Evolutionary conservation across 129 eudicot species (phyloP).

Genomic region (Logfia minima): DNA sequence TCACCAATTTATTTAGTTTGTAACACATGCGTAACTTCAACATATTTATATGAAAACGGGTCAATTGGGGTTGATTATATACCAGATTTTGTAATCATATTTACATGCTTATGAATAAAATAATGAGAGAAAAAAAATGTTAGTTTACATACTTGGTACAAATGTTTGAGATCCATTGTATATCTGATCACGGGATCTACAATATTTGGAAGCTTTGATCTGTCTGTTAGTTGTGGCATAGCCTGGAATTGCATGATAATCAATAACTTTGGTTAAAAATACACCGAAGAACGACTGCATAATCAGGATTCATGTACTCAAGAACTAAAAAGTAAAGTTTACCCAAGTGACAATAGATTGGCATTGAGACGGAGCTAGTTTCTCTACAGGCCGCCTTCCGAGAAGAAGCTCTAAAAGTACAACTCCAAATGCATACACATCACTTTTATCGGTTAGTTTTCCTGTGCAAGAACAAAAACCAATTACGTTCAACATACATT

Average conservation of each 20-base stretch:
- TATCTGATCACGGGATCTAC: slow-evolving; percentile 79
- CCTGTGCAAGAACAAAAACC: slow-evolving; percentile 35
- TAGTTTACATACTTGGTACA: slow-evolving; percentile 62
- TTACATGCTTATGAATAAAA: background rate
- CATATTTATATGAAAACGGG: background rate
- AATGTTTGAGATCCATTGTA: slow-evolving; percentile 86
- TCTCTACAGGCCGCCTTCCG: slow-evolving; percentile 83
- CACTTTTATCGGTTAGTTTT: slow-evolving; percentile 69
- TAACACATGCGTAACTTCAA: background rate
- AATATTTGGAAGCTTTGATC: slow-evolving; percentile 75
- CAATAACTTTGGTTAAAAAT: slow-evolving; percentile 13
- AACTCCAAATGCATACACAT: slow-evolving; percentile 69
- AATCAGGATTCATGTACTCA: slow-evolving; percentile 1
- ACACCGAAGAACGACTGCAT: background rate
- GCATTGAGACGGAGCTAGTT: slow-evolving; percentile 65
- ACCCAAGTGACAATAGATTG: slow-evolving; percentile 94
- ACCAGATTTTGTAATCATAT: background rate
- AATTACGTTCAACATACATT: background rate
- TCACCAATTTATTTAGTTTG: background rate
- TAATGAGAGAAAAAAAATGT: background rate
- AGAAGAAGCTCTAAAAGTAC: slow-evolving; percentile 74
- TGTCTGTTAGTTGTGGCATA: slow-evolving; percentile 75
- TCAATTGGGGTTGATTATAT: background rate
- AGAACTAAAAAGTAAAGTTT: slow-evolving; percentile 17
- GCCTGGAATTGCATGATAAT: slow-evolving; percentile 51